Evolutionary conservation across 345 rosid genomes (phyloP).

Genomic region (Salix arbutifolia): DNA sequence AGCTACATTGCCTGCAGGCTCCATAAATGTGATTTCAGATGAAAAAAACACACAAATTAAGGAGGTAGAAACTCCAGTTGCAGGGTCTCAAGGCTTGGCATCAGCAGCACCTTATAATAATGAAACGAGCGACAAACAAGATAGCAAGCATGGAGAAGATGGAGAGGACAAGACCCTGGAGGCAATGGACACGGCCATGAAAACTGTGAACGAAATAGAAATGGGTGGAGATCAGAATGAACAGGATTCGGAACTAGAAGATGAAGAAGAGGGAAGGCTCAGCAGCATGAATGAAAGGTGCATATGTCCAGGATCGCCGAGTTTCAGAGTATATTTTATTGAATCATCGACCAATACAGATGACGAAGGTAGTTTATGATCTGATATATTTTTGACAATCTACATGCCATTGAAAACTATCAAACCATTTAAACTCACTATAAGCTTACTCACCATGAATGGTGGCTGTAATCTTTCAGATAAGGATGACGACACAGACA

Average conservation of each 20-base stretch:
- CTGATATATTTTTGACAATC: background rate
- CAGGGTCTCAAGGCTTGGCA: background rate
- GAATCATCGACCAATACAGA: constrained; percentile 2
- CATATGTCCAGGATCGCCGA: constrained; percentile 27
- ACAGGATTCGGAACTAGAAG: constrained; percentile 4
- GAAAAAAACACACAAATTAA: background rate
- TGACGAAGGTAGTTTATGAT: constrained; percentile 5
- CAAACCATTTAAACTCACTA: background rate
- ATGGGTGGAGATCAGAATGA: constrained; percentile 1
- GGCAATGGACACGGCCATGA: background rate
- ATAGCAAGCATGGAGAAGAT: background rate
- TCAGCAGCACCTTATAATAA: background rate
- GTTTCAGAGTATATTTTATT: constrained; percentile 34
- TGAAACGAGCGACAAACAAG: background rate
- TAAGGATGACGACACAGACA: background rate
- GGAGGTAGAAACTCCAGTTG: background rate
- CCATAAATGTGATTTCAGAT: background rate
- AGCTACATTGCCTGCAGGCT: background rate
- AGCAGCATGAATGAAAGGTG: background rate
- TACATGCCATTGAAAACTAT: too few relatives aligned
- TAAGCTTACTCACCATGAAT: background rate
- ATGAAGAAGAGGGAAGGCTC: constrained; percentile 1
- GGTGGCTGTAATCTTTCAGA: background rate
- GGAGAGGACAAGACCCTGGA: background rate
- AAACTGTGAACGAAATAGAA: background rate